Base-by-base conservation (phyloP, 768 basidiomycete species). In the Leccinum disarticulatum region DNA sequence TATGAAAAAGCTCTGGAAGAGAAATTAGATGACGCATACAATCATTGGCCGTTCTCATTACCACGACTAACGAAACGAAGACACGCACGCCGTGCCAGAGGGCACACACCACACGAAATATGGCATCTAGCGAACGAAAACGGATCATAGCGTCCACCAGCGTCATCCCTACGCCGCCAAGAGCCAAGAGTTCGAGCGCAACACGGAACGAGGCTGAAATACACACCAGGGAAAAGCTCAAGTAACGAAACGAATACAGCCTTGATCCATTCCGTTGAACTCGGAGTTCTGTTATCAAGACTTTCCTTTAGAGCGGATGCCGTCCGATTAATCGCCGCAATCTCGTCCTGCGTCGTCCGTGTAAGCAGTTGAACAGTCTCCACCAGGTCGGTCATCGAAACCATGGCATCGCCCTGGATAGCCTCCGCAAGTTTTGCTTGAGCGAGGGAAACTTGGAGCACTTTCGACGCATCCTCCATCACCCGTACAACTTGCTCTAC, bases 261-360 rank as follows among this genome's bases (percentile, higher is more conserved):
- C 51, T 59, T 69, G 13, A 62, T n/a, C 72, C 72, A 72, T 27
- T 70, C 64, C 27, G 43, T 46, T 22, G 55, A 56, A 54, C 57
- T 19, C 5, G 61, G 54, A 15, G 56, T 60, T 48, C 57, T 65
- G 52, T 56, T 61, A 43, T 55, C 60, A 47, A 81, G 70, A 30
- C 59, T 61, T 41, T 70, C 65, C 36, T 64, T 73, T 27, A 74
- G 58, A 3, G 62, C 61, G 49, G 61, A 63, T 3, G 79, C 75
- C 22, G 84, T 80, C 19, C 68, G 74, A 52, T 81, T 83, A 56
- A 87, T 79, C 58, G 75, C 77, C 55, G 77, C 72, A 38, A 86
- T 69, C 61, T 83, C 82, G 15, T 63, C 58, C 22, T 74, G 77
- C 3, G 81, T 75, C 10, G 73, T 75, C 33, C 67, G 64, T 1